Evolutionary conservation across 192 early-diverging fungal genomes (phyloP).

Genomic region (Coemansia aciculifera): DNA sequence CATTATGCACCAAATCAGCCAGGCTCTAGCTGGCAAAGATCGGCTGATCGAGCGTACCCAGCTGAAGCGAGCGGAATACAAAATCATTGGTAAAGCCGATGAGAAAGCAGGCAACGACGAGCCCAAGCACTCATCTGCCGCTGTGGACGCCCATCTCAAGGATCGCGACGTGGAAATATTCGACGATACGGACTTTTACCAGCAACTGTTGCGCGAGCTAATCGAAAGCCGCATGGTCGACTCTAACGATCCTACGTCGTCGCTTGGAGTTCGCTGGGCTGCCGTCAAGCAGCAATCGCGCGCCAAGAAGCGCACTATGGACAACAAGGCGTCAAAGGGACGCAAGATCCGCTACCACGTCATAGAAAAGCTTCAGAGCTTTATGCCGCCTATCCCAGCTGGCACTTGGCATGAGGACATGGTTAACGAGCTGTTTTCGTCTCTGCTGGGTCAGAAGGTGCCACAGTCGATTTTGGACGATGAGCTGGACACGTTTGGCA

Average conservation of each 20-base stretch:
- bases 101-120: slow-evolving; percentile 9
- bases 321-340: slow-evolving; percentile 90
- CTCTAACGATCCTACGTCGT: slow-evolving; percentile 81
- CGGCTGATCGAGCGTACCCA: slow-evolving; percentile 85
- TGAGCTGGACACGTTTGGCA: slow-evolving; percentile 13
- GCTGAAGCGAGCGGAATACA: slow-evolving; percentile 74
- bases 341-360: slow-evolving; percentile 89
- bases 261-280: slow-evolving; percentile 78
- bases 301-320: slow-evolving; percentile 69
- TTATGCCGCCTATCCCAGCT: slow-evolving; percentile 90
- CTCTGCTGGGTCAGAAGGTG: slow-evolving; percentile 72
- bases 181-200: slow-evolving; percentile 96
- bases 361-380: slow-evolving; percentile 96
- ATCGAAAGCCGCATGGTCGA: slow-evolving; percentile 93
- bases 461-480: slow-evolving; percentile 47
- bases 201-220: slow-evolving; percentile 88
- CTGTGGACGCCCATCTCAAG: slow-evolving; percentile 65
- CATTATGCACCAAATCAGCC: slow-evolving; percentile 71
- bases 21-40: slow-evolving; percentile 68
- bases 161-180: slow-evolving; percentile 72
- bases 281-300: slow-evolving; percentile 69
- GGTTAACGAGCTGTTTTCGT: slow-evolving; percentile 86
- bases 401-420: slow-evolving; percentile 93
- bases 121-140: slow-evolving; percentile 61
- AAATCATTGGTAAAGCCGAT: slow-evolving; percentile 37